Conservation (phyloP, 768 basidiomycete species). For the Naganishia vaughanmartiniae region DNA sequence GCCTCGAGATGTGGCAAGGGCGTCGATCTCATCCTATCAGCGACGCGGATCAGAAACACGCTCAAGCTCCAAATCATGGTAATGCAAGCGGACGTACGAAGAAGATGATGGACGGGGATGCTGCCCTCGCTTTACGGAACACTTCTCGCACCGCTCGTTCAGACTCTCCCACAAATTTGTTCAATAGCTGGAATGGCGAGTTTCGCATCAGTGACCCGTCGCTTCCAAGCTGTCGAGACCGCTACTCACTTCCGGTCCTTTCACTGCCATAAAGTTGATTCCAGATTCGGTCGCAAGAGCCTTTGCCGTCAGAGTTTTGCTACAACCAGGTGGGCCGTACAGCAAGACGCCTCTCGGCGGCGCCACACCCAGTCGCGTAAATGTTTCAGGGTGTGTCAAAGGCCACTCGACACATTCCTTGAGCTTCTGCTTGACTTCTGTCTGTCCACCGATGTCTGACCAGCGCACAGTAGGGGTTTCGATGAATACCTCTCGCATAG, state of each 20-base stretch:
- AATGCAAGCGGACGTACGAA: conserved; percentile 62
- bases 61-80: not conserved
- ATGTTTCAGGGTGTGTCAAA: conserved; percentile 76
- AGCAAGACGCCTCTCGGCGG: conserved; percentile 86
- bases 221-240: not conserved
- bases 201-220: not conserved
- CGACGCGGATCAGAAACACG: not conserved
- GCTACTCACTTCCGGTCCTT: conserved; percentile 82
- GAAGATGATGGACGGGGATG: conserved; percentile 92
- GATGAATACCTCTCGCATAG: conserved; percentile 88
- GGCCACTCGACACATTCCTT: conserved; percentile 96
- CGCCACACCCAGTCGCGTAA: conserved; percentile 77
- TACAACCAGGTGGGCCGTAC: conserved; percentile 96
- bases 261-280: conserved; percentile 93
- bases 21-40: conserved; percentile 92
- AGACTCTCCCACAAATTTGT: conserved; percentile 96
- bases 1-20: conserved; percentile 73
- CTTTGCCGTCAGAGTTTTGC: conserved; percentile 87
- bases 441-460: conserved; percentile 86
- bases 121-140: conserved; percentile 89
- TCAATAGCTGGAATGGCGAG: conserved; percentile 66
- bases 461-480: conserved; percentile 79
- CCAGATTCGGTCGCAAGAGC: conserved; percentile 91
- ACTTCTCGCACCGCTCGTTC: conserved; percentile 92
- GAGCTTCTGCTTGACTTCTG: conserved; percentile 73